Percentiles rank a stretch among this genome's conserved stretches.
Conservation (phyloP, 1,139 yeast species). For the Blastobotrys illinoisensis region DNA sequence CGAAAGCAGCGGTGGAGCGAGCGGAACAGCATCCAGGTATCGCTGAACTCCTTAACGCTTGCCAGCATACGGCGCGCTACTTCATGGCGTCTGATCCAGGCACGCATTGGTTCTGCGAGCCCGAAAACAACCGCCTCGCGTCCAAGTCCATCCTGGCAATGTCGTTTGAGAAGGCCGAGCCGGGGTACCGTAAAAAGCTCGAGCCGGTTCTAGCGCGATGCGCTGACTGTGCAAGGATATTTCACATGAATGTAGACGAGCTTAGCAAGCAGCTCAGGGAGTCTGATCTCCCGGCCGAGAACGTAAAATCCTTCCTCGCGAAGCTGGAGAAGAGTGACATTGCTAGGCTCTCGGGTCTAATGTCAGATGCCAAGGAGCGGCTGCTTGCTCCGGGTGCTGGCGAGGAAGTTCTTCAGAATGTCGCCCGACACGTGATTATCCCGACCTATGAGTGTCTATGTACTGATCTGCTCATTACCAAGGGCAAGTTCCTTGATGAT, state of each 20-base stretch:
- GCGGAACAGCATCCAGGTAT: constrained; percentile 7
- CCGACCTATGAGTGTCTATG: constrained; percentile 11
- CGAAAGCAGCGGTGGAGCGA: constrained; percentile 1
- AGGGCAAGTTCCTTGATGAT: constrained; percentile 1
- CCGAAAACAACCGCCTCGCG: constrained; percentile 1
- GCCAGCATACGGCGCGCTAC: constrained; percentile 4
- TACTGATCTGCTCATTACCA: constrained; percentile 3
- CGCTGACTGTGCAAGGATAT: constrained; percentile 10
- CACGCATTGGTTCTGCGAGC: constrained; percentile 13
- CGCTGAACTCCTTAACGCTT: constrained; percentile 1
- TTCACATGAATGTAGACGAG: constrained; percentile 7
- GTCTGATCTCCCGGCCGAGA: constrained; percentile 1
- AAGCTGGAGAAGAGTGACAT: neutral
- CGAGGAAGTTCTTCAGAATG: neutral
- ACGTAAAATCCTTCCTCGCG: constrained; percentile 6
- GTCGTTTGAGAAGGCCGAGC: constrained; percentile 6
- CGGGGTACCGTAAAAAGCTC: constrained; percentile 2
- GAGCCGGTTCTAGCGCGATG: constrained; percentile 6
- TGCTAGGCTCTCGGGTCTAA: neutral
- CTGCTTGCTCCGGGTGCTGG: neutral
- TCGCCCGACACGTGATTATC: constrained; percentile 1
- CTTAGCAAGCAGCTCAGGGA: neutral
- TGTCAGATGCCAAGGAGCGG: neutral
- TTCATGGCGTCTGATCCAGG: neutral
- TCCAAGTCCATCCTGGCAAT: constrained; percentile 6